Percentiles rank a stretch among this genome's conserved stretches.
Conservation (phyloP, 169 alveolate species). For the Fabrea salina region DNA sequence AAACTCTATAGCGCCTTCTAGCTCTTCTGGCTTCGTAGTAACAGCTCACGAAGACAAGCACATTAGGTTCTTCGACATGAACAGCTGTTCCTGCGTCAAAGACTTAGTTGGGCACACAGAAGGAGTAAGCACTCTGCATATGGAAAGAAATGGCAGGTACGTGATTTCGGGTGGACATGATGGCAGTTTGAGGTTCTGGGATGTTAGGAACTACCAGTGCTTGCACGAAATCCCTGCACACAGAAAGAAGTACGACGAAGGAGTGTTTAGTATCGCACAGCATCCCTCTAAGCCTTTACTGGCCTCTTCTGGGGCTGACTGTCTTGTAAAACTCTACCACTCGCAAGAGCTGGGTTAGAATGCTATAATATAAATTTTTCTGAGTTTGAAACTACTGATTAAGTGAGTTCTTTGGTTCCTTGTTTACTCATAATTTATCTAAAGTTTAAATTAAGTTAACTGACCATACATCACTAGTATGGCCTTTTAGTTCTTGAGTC, state of each 20-base stretch:
- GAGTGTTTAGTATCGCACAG: slow-evolving; percentile 25
- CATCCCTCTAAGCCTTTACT: neutral
- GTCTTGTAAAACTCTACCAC: neutral
- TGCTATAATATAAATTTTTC: too few relatives aligned
- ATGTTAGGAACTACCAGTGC: slow-evolving; percentile 62
- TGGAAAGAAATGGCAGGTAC: slow-evolving; percentile 35
- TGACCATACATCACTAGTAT: too few relatives aligned
- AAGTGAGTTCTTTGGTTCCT: too few relatives aligned
- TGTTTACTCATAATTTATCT: too few relatives aligned
- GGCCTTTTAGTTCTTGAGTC: too few relatives aligned
- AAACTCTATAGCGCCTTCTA: slow-evolving; percentile 38
- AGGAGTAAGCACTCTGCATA: slow-evolving; percentile 56
- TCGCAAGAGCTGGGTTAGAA: too few relatives aligned
- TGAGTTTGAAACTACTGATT: too few relatives aligned
- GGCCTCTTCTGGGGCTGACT: slow-evolving; percentile 22
- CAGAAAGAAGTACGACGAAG: slow-evolving; percentile 67
- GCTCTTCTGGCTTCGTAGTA: slow-evolving; percentile 35
- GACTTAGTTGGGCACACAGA: slow-evolving; percentile 65
- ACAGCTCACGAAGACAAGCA: slow-evolving; percentile 73
- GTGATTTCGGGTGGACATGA: slow-evolving; percentile 68
- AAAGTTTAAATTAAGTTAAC: too few relatives aligned
- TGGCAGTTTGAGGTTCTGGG: slow-evolving; percentile 76
- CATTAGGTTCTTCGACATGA: slow-evolving; percentile 61
- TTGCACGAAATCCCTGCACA: slow-evolving; percentile 63
- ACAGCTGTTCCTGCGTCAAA: slow-evolving; percentile 43